phyloP scores from a whole-genome alignment of 2,329 filamentous ascomycete species.

The Bisporella sp. region DNA sequence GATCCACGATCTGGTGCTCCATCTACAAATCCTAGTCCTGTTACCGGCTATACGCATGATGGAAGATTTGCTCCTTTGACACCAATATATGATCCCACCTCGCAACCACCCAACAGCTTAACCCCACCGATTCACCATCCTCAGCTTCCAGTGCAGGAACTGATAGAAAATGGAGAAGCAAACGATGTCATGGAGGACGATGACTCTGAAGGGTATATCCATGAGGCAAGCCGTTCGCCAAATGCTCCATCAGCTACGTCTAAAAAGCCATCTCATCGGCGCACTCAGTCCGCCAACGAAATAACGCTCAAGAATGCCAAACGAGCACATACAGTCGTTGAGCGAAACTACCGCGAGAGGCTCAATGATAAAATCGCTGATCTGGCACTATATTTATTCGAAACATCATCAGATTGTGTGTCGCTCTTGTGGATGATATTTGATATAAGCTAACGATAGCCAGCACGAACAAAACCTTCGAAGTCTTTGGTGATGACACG shows the following conservation, averaged over 20 bases:
- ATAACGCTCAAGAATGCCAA: conserved; percentile 10
- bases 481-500: conserved; percentile 19
- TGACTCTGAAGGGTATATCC: conserved; percentile 6
- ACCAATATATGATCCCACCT: background rate
- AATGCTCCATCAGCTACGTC: background rate
- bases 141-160: background rate
- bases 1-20: background rate
- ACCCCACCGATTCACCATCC: background rate
- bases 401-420: conserved; percentile 17
- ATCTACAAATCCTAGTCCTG: background rate
- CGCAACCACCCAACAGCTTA: background rate
- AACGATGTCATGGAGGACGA: conserved; percentile 6
- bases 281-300: conserved; percentile 7
- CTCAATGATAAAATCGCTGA: conserved; percentile 20
- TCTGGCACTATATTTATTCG: conserved; percentile 16
- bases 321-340: conserved; percentile 16
- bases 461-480: conserved; percentile 17
- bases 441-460: background rate
- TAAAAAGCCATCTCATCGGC: background rate
- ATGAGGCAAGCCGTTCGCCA: conserved; percentile 1
- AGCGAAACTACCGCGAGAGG: conserved; percentile 19
- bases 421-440: background rate
- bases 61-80: background rate
- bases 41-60: background rate
- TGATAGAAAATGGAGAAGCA: background rate